Conservation (phyloP, 345 rosid genomes). For the Pugionium dolabratum region DNA sequence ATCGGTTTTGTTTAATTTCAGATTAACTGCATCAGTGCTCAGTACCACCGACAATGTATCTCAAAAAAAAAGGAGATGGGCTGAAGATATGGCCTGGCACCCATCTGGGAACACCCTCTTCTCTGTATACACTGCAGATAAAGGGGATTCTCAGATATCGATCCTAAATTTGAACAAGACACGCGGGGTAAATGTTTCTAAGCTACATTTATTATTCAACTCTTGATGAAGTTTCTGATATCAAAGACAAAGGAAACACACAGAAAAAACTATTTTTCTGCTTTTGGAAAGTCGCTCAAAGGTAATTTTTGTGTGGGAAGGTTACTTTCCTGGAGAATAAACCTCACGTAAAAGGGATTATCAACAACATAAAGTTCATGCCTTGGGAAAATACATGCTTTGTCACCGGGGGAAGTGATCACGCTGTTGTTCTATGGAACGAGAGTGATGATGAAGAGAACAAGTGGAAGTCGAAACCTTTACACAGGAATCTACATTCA, state of each 20-base stretch:
- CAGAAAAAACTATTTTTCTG: neutral
- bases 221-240: neutral
- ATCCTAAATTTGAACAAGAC: conserved; percentile 65
- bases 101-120: conserved; percentile 74
- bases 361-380: conserved; percentile 76
- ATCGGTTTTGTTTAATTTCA: conserved; percentile 37
- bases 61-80: conserved; percentile 79
- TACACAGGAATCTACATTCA: conserved; percentile 80
- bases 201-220: conserved; percentile 2
- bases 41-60: conserved; percentile 66
- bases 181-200: conserved; percentile 57
- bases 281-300: conserved; percentile 2
- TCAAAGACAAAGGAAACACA: neutral
- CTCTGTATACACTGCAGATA: conserved; percentile 70
- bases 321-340: conserved; percentile 68
- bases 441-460: conserved; percentile 57
- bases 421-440: conserved; percentile 78
- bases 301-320: conserved; percentile 42
- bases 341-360: conserved; percentile 86
- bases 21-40: conserved; percentile 76
- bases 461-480: conserved; percentile 70
- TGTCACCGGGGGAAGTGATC: conserved; percentile 90
- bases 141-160: conserved; percentile 84
- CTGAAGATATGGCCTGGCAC: conserved; percentile 94
- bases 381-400: conserved; percentile 77